Evolutionary conservation across 257 asterid genomes (phyloP).

Genomic region (Penstemon barbatus): DNA sequence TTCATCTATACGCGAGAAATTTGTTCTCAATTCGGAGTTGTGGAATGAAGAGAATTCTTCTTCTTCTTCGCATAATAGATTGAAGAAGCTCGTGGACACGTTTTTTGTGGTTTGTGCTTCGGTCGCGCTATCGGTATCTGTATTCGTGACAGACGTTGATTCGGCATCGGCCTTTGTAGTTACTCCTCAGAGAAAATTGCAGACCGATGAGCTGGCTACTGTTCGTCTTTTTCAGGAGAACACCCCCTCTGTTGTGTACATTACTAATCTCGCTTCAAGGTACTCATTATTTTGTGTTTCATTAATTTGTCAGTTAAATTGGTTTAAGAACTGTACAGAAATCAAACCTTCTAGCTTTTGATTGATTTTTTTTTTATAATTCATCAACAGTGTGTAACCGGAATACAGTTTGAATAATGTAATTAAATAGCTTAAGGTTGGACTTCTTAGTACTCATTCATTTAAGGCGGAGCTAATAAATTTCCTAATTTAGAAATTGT

Average conservation of each 20-base stretch:
- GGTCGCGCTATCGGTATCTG: constrained; percentile 69
- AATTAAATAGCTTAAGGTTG: background rate
- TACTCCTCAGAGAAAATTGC: constrained; percentile 70
- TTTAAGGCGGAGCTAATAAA: background rate
- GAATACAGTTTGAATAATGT: background rate
- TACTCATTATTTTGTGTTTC: background rate
- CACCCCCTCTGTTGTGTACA: constrained; percentile 93
- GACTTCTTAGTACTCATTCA: background rate
- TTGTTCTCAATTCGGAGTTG: constrained; percentile 30
- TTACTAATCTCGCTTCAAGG: constrained; percentile 92
- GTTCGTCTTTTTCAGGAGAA: constrained; percentile 89
- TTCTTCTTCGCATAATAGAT: constrained; percentile 25
- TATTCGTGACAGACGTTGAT: constrained; percentile 65
- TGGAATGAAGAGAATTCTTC: constrained; percentile 25
- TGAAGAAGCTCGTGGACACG: constrained; percentile 59
- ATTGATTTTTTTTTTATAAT: background rate
- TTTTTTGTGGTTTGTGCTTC: constrained; percentile 72
- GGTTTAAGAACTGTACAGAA: background rate
- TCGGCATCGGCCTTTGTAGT: constrained; percentile 79
- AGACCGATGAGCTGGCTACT: constrained; percentile 92
- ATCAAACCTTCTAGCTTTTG: background rate
- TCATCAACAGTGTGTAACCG: background rate
- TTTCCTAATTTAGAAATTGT: background rate
- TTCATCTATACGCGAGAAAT: constrained; percentile 42
- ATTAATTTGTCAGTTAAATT: background rate